Base-by-base conservation (phyloP, 148 eudicot species). In the Silene uniflora region DNA sequence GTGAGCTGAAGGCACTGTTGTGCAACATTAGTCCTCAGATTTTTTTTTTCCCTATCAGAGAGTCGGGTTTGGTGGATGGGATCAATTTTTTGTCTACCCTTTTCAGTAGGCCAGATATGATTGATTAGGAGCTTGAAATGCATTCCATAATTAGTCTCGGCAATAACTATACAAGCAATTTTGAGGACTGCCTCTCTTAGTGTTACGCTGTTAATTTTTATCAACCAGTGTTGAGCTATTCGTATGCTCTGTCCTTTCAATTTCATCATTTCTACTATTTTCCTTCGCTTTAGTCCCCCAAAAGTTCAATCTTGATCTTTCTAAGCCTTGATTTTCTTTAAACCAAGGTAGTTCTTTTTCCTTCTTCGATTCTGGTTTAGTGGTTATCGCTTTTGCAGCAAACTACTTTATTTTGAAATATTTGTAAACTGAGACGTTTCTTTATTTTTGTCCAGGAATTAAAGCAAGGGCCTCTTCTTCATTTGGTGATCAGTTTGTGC, bases 401-500 rank as follows among this genome's bases (percentile, higher is more conserved):
- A 2, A 35, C 42, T 5, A 35, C 66, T 62, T 11, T 25, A 62
- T 47, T 1, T 52, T 5, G 4, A 3, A 67, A 22, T 32, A 4
- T 17, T 67, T 76, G 55, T 1, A 59, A 60, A 7, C 52, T 32
- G 52, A 72, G 19, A 21, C 23, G 39, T 6, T 18, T 46, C 55
- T 58, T 7, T 44, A 32, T 17, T 75, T 7, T 69, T 67, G 67
- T 74, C 49, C 92, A 94, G 98, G 98, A 44, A 94, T 94, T 67
- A 94, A 88, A 81, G 77, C 87, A 27, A 90, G 91, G 81, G 87
- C 81, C 68, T 89, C 97, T n/a, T 80, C 71, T 75, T 82, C 91
- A 7, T 88, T 85, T 75, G 98, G 98, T 46, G 93, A 94, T 78
- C 92, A 94, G 72, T 94, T 77, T 76, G 98, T 94, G 73, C 98